Base-by-base conservation (phyloP, 1,284 basidiomycete species). In the Ganoderma leucocontextum region DNA sequence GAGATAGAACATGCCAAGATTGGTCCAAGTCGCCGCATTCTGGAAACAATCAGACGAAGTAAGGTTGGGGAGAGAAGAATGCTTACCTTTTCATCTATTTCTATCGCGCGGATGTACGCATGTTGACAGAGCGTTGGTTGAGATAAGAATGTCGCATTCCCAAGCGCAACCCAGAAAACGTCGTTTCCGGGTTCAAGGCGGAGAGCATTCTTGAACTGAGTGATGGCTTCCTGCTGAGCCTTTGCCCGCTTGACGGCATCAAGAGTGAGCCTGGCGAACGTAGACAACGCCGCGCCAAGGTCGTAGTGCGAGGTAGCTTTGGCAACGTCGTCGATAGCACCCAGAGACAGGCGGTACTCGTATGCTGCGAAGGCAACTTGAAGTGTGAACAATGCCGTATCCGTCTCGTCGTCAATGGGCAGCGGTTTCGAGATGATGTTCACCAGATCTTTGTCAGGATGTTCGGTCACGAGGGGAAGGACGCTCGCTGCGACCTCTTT, bases 1-100 rank as follows among this genome's bases (percentile, higher is more conserved):
- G n/a, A 97, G 84, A 78, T 97, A 99, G 59, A 99, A 84, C 66
- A 98, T 84, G 0, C 97, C 98, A 3, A 99, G 86, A 76, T 94
- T 95, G 8, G 93, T 89, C 98, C 98, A 99, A 1, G 91, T 88
- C 6, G 84, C 77, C 15, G 91, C 90, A 75, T 91, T 91, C 92
- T 96, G 70, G 8, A 22, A n/a, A 33, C 65, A 71, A 42, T 71
- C 36, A 70, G 64, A 36, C 70, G 22, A 33, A 63, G 62, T 47
- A 59, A 42, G 22, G 33, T 29, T 67, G 49, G n/a, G 47, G 42
- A 60, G 59, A 49, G 42, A 55, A 38, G 47, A 61, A 29, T 33
- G 80, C 81, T 65, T 68, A 92, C 93, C 85, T 95, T 96, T 1
- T 85, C 79, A 75, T 97, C 91, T 60, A 94, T 84, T 75, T 99